Percentiles rank a stretch among this genome's conserved stretches.
Conservation (phyloP, 1,284 basidiomycete genomes). For the Apiotrichum sp. region DNA sequence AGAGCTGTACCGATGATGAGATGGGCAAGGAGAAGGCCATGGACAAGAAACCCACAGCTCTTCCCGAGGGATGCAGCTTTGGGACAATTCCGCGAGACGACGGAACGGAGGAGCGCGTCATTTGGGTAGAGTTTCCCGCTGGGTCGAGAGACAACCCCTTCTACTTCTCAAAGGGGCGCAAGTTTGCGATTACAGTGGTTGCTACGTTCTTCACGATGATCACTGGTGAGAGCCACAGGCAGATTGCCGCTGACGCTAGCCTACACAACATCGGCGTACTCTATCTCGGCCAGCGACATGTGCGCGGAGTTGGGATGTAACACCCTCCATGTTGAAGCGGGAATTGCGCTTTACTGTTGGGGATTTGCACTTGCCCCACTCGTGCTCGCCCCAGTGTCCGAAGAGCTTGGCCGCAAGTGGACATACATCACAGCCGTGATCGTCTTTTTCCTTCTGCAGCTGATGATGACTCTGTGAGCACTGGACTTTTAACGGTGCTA, state of each 20-base stretch:
- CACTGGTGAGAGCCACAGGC: constrained; percentile 46
- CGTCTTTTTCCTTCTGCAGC: constrained; percentile 56
- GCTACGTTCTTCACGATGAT: constrained; percentile 57
- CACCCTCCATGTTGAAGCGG: constrained; percentile 57
- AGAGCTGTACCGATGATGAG: too few relatives aligned
- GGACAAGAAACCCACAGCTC: background rate
- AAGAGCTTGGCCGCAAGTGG: constrained; percentile 67
- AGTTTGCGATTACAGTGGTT: constrained; percentile 58
- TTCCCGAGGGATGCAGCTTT: constrained; percentile 11
- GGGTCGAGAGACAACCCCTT: constrained; percentile 55
- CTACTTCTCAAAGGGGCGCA: constrained; percentile 52
- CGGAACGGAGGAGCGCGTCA: constrained; percentile 18
- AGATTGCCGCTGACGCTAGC: constrained; percentile 43
- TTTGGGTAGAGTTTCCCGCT: constrained; percentile 58
- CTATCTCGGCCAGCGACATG: constrained; percentile 59
- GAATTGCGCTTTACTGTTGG: constrained; percentile 56
- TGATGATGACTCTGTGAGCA: constrained; percentile 59
- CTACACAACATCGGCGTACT: constrained; percentile 55
- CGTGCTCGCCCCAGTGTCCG: constrained; percentile 65
- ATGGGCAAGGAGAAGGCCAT: too few relatives aligned
- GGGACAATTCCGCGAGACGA: constrained; percentile 1
- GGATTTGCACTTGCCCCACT: constrained; percentile 68
- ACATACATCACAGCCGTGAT: constrained; percentile 59
- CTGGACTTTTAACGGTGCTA: constrained; percentile 2
- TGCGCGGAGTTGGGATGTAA: constrained; percentile 59